Conservation (phyloP, 2,329 filamentous ascomycete genomes). For the Pseudopithomyces chartarum region DNA sequence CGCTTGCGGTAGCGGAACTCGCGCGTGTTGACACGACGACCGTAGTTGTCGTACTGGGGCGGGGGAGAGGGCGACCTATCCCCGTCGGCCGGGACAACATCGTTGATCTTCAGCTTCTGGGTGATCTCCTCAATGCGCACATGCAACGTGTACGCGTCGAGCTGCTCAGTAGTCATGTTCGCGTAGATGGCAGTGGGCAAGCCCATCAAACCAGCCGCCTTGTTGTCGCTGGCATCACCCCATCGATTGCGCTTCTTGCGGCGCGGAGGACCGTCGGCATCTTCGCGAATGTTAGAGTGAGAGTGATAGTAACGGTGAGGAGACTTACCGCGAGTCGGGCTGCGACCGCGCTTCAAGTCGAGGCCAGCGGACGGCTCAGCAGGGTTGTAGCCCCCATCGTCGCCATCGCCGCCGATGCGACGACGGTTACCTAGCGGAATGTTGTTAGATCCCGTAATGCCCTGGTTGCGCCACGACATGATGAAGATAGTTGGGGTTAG, state of each 20-base stretch:
- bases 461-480: conserved; percentile 72
- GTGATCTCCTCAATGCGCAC: conserved; percentile 98
- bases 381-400: conserved; percentile 53
- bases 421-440: conserved; percentile 87
- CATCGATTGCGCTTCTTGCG: conserved; percentile 99
- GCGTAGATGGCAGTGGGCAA: conserved; percentile 94
- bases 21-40: conserved; percentile 97
- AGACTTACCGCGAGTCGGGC: conserved; percentile 76
- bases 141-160: conserved; percentile 95
- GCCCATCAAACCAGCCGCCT: conserved; percentile 97
- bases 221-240: conserved; percentile 97
- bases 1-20: conserved; percentile 98
- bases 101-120: conserved; percentile 98
- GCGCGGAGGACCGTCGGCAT: conserved; percentile 76
- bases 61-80: conserved; percentile 94
- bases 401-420: conserved; percentile 72
- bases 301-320: background rate
- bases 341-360: conserved; percentile 84
- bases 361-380: conserved; percentile 51
- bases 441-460: conserved; percentile 97
- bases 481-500: conserved; percentile 25
- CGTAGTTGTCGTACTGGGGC: conserved; percentile 98
- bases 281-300: conserved; percentile 20
- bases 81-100: conserved; percentile 95
- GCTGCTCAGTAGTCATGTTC: conserved; percentile 97